Base-by-base conservation (phyloP, 257 asterid genomes). In the Thymus quinquecostatus region DNA sequence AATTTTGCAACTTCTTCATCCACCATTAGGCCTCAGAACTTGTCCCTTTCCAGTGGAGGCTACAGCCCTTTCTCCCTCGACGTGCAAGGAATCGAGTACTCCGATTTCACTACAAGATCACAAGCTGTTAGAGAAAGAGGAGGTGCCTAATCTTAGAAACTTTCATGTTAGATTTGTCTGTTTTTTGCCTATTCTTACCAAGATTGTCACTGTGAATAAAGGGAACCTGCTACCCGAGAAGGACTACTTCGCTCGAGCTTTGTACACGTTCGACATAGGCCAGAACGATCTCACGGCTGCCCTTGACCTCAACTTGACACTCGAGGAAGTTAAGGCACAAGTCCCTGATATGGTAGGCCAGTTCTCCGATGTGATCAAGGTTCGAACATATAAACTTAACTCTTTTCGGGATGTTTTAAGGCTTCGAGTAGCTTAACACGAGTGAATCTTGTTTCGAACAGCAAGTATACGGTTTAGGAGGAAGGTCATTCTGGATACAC, bases 1-100 rank as follows among this genome's bases (percentile, higher is more conserved):
- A 92, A 92, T 69, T 92, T 89, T 58, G 98, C 98, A 2, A 86
- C 96, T 5, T 87, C 88, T 13, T 93, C 94, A 49, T 87, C 98
- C 9, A 87, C 98, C 3, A 86, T 92, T 66, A 83, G 96, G 79
- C 92, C 90, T 73, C 95, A 81, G 49, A 89, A 92, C 60, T 77
- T 87, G 9, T 86, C 98, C 79, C 75, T 86, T n/a, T 51, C 69
- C 5, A 90, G 85, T 66, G 88, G 96, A 73, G 97, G 97, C 9
- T 74, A 66, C 10, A 92, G 98, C 51, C 98, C 98, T 3, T 44
- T 92, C 10, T 44, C 13, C 49, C 49, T 44, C 10, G 9, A 2
- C 49, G 49, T 44, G 49, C 49, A 44, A 44, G 49, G 49, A 10
- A 11, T 44, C 49, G 13, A 44, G 49, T 44, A 9, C 49, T 44